A percentile compares a stretch with the other conserved stretches of the same genome.
phyloP scores from a whole-genome alignment of 768 basidiomycete species.

The Lactifluus hygrophoroides region DNA sequence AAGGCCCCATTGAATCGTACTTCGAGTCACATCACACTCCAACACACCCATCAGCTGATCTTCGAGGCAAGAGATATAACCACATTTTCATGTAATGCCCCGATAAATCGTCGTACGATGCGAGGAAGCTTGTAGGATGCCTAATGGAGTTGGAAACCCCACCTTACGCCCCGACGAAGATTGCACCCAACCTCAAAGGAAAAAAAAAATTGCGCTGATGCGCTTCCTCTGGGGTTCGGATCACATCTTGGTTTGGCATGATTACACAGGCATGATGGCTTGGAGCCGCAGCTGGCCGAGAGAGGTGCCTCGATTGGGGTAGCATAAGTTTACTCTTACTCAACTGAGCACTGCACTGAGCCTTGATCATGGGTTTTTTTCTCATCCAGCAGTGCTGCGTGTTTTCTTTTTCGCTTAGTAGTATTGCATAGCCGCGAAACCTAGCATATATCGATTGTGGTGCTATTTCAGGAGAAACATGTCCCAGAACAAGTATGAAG shows the following conservation, averaged over 20 bases:
- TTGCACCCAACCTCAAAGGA: not conserved
- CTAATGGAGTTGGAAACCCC: not conserved
- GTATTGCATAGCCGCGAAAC: too few species aligned
- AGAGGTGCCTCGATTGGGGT: not conserved
- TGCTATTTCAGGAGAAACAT: too few species aligned
- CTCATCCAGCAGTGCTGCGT: too few species aligned
- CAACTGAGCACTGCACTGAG: too few species aligned
- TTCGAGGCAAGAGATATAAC: not conserved
- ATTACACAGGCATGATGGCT: not conserved
- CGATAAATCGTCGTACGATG: not conserved
- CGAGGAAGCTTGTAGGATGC: not conserved
- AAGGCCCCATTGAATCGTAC: not conserved
- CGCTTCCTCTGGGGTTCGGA: not conserved
- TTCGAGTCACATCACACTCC: not conserved
- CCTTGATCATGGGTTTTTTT: too few species aligned
- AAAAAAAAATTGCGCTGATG: not conserved
- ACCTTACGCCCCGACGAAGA: conserved; percentile 6
- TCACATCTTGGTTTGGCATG: not conserved
- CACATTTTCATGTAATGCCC: not conserved
- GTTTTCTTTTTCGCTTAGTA: too few species aligned
- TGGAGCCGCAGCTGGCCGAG: not conserved
- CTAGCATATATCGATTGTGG: too few species aligned
- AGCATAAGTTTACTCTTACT: too few species aligned
- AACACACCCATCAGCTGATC: not conserved
- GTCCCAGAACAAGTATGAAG: too few species aligned